Conservation (phyloP, 345 rosid genomes). For the Geranium brycei region DNA sequence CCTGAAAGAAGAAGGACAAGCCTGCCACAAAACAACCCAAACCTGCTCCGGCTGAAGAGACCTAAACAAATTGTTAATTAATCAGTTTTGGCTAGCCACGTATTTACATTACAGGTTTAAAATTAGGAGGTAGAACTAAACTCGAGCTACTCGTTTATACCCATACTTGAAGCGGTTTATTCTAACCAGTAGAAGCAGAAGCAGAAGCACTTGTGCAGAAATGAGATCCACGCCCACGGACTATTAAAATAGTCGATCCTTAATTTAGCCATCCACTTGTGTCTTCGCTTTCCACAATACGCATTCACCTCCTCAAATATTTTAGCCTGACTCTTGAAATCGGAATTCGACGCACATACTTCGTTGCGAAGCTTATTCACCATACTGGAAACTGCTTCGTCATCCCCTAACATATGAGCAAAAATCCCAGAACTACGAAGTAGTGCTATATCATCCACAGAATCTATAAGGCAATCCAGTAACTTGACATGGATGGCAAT, state of each 20-base stretch:
- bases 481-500: neutral
- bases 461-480: slow-evolving; percentile 8
- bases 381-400: neutral
- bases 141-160: too few relatives aligned
- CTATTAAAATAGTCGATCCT: slow-evolving; percentile 10
- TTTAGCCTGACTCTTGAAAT: neutral
- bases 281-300: neutral
- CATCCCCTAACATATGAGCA: slow-evolving; percentile 7
- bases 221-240: slow-evolving; percentile 15
- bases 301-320: neutral
- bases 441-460: slow-evolving; percentile 7
- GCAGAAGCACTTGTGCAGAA: slow-evolving; percentile 7
- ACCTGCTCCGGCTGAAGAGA: too few relatives aligned
- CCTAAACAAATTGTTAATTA: too few relatives aligned
- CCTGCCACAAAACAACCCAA: too few relatives aligned
- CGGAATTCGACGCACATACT: too few relatives aligned
- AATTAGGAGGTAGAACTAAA: too few relatives aligned
- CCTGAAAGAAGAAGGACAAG: too few relatives aligned
- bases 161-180: too few relatives aligned
- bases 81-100: too few relatives aligned
- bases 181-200: slow-evolving; percentile 8
- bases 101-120: too few relatives aligned
- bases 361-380: neutral
- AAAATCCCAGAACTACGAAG: slow-evolving; percentile 9
- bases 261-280: slow-evolving; percentile 11